A percentile compares a stretch with the other conserved stretches of the same genome.
Conservation (phyloP, 345 rosid species). For the Boechera retrofracta region DNA sequence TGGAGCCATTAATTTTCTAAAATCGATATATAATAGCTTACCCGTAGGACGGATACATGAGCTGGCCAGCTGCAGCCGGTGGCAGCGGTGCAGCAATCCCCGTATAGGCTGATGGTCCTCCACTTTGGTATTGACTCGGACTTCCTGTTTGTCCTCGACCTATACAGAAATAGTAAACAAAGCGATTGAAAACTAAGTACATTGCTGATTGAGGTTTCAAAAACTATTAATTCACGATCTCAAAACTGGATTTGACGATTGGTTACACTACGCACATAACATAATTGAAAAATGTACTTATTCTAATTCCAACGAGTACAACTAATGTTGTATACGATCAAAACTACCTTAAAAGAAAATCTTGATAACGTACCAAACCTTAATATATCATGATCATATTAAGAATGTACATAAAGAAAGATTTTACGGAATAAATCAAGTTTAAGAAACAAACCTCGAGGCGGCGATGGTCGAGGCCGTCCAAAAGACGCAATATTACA, state of each 20-base stretch:
- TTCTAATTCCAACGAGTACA: constrained; percentile 13
- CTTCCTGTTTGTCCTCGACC: constrained; percentile 74
- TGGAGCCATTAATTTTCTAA: background rate
- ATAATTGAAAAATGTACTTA: constrained; percentile 34
- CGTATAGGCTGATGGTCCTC: constrained; percentile 55
- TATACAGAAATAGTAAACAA: constrained; percentile 36
- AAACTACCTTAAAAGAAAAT: background rate
- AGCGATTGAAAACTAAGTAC: background rate
- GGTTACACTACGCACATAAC: constrained; percentile 7
- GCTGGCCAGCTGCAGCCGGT: constrained; percentile 57
- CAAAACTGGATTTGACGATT: background rate
- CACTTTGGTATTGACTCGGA: constrained; percentile 59
- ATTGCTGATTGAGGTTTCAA: background rate
- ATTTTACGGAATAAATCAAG: background rate
- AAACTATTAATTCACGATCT: background rate
- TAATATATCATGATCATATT: background rate
- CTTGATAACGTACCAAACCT: constrained; percentile 25
- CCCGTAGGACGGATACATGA: constrained; percentile 48
- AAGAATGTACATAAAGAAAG: background rate
- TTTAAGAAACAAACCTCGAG: constrained; percentile 60
- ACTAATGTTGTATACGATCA: constrained; percentile 23
- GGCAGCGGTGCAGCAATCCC: constrained; percentile 58
- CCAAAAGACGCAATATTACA: constrained; percentile 93
- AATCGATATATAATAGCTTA: constrained; percentile 12
- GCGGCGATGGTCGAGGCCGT: constrained; percentile 84